Percentiles rank a stretch among this genome's conserved stretches.
phyloP scores from a whole-genome alignment of 805 yeast species.

The Kurtzmaniella cleridarum region DNA sequence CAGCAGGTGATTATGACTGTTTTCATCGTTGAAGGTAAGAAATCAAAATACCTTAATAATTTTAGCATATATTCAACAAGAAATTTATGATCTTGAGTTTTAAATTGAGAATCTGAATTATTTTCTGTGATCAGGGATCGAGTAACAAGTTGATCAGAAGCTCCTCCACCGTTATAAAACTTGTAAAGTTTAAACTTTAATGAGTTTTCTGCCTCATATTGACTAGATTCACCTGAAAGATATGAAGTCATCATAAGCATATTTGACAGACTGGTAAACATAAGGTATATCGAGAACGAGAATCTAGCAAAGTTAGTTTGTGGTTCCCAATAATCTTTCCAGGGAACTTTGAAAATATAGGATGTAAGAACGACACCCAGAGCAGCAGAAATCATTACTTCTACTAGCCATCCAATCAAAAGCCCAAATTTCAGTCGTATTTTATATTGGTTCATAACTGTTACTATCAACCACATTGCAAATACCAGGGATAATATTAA shows the following conservation, averaged over 20 bases:
- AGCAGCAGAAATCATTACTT: slow-evolving; percentile 23
- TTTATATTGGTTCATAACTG: slow-evolving; percentile 21
- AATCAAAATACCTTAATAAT: no score
- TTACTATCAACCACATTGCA: no score
- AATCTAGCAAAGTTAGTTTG: slow-evolving; percentile 17
- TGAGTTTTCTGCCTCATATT: slow-evolving; percentile 1
- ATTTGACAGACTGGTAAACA: slow-evolving; percentile 1
- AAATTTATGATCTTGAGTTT: no score
- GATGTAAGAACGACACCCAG: slow-evolving; percentile 15
- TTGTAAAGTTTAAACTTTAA: slow-evolving; percentile 1
- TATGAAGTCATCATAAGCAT: slow-evolving; percentile 1
- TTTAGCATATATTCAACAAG: no score
- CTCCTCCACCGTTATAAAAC: background rate
- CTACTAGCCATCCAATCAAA: slow-evolving; percentile 30
- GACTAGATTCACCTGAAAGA: background rate
- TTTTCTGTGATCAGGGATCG: no score
- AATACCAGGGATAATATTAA: no score
- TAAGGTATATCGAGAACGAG: slow-evolving; percentile 12
- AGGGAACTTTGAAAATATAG: slow-evolving; percentile 11
- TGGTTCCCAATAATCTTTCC: slow-evolving; percentile 26
- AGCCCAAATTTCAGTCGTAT: slow-evolving; percentile 31
- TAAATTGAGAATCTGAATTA: no score
- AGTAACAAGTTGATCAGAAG: no score
- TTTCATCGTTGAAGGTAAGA: no score
- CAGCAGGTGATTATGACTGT: no score